Evolutionary conservation across 2,329 filamentous ascomycete species (phyloP), one percentile per base, ranked within the genome.

Genomic region (Calonectria fujianensis): DNA sequence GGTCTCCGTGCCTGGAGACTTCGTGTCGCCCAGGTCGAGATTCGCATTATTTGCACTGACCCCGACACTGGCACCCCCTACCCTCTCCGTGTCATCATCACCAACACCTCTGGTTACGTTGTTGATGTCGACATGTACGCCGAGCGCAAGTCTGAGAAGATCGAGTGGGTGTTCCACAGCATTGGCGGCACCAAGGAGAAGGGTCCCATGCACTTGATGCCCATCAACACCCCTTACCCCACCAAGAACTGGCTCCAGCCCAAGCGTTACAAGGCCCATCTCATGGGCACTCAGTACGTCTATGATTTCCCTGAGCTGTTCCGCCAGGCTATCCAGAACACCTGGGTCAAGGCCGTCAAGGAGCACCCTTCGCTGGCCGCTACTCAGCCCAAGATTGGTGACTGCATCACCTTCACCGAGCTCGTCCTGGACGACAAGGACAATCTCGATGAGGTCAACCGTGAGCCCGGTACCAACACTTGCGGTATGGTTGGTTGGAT

Each of bases 231-330:
- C 4, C 96, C 97, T 29, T 99, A 99, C 86, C 94, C 96, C 48
- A 98, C 96, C 83, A 99, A 99, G 93, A 97, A 98, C 87, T 98
- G 96, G 90, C 91, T 99, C 75, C 97, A 99, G 88, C 97, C 97
- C 76, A 98, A 98, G 93, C 93, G 97, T 81, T 98, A 99, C 93
- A 98, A 98, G 93, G 97, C 97, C 80, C 97, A 99, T 85, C 89
- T 98, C 76, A 98, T 99, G 96, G 97, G 97, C 78, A 99, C 97
- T 35, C 97, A 99, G 87, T 99, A 98, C 85, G 97, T 98, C 70
- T 99, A 99, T 85, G 97, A 99, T 87, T 99, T 99, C 94, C 97
- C 97, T 37, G 97, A 99, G 90, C 93, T 99, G 64, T 99, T 99
- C 94, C 93, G 97, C 83, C 97, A 98, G 87, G 96, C 97, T 57